Evolutionary conservation across 768 basidiomycete species (phyloP).

Genomic region (Mycena venus): DNA sequence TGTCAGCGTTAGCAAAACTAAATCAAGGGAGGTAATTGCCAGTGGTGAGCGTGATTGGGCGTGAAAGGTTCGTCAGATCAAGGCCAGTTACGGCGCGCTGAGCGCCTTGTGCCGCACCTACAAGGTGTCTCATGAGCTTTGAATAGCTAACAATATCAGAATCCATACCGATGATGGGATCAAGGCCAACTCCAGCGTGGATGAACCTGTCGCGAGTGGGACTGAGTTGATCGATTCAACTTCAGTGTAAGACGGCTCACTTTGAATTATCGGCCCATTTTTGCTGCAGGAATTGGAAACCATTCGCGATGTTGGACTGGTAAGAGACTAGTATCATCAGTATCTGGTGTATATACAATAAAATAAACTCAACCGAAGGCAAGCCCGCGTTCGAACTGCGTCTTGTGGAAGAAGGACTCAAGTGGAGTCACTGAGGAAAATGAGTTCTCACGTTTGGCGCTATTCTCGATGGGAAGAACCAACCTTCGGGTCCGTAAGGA

Average conservation of each 20-base stretch:
- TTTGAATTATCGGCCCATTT: slow-evolving; percentile 1
- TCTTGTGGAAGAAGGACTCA: neutral
- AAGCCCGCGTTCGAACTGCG: slow-evolving; percentile 9
- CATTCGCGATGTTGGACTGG: too few relatives aligned
- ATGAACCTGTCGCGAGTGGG: too few relatives aligned
- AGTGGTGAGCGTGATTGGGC: slow-evolving; percentile 10
- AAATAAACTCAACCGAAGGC: slow-evolving; percentile 23
- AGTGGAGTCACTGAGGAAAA: too few relatives aligned
- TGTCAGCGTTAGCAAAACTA: neutral
- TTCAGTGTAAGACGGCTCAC: too few relatives aligned
- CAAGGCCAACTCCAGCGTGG: too few relatives aligned
- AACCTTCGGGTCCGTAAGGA: slow-evolving; percentile 48
- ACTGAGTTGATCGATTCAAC: too few relatives aligned
- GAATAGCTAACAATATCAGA: too few relatives aligned
- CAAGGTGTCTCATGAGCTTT: neutral
- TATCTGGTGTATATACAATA: neutral
- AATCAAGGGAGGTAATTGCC: neutral
- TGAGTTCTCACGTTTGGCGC: neutral
- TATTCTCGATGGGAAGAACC: neutral
- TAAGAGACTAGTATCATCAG: neutral
- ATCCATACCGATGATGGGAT: too few relatives aligned
- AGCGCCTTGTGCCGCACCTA: too few relatives aligned
- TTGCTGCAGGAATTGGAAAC: slow-evolving; percentile 18
- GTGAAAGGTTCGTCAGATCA: slow-evolving; percentile 8
- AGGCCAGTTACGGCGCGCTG: too few relatives aligned